A percentile compares a stretch with the other conserved stretches of the same genome.
Conservation (phyloP, 1,284 basidiomycete genomes). For the Rhodotorula glutinis region DNA sequence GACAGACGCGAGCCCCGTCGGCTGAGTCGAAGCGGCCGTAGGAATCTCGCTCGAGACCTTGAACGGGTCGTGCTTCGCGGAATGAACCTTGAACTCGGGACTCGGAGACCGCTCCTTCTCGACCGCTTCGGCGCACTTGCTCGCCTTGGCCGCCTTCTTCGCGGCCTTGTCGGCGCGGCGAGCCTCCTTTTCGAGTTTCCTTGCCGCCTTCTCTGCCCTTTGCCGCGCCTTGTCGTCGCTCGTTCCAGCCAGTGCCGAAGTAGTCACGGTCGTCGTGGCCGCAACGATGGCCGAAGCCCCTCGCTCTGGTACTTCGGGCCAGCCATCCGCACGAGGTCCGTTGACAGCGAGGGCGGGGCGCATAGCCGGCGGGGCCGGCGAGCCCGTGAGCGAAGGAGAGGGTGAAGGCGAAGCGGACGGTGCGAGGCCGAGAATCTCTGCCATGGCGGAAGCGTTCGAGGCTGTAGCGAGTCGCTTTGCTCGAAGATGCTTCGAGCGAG, state of each 20-base stretch:
- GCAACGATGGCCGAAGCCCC: conserved; percentile 14
- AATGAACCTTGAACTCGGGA: conserved; percentile 25
- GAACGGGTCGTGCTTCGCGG: conserved; percentile 25
- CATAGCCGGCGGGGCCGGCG: conserved; percentile 5
- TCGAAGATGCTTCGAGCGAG: conserved; percentile 39
- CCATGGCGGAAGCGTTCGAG: conserved; percentile 39
- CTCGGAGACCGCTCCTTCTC: conserved; percentile 4
- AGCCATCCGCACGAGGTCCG: conserved; percentile 25
- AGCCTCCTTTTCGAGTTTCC: conserved; percentile 15
- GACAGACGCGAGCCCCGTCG: conserved; percentile 1
- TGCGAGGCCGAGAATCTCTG: conserved; percentile 44
- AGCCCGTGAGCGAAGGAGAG: conserved; percentile 8
- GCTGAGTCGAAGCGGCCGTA: background rate
- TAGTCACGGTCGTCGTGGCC: background rate
- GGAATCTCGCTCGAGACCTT: conserved; percentile 8
- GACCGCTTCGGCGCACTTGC: conserved; percentile 5
- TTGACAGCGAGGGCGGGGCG: conserved; percentile 19
- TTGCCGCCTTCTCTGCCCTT: conserved; percentile 14
- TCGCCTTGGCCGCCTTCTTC: conserved; percentile 17
- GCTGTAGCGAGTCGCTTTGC: conserved; percentile 41
- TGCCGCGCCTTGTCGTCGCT: conserved; percentile 14
- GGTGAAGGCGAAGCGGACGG: conserved; percentile 22
- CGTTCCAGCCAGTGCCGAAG: background rate
- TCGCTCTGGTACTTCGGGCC: conserved; percentile 21
- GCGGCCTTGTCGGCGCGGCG: conserved; percentile 15